phyloP scores from a whole-genome alignment of 2,329 filamentous ascomycete genomes.

The Aspergillus neoniger region DNA sequence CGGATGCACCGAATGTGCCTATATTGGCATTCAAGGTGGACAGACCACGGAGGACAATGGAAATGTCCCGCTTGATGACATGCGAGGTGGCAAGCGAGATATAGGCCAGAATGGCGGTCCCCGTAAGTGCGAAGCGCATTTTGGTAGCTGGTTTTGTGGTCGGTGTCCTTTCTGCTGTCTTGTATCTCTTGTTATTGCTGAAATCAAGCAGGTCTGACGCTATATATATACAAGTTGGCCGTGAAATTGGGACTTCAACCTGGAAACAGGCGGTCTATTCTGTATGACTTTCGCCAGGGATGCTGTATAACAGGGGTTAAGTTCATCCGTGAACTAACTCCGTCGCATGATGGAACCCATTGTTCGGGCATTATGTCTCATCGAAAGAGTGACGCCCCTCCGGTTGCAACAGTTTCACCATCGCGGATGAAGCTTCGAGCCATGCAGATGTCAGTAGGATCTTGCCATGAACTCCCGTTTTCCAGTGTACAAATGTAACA shows the following conservation, averaged over 20 bases:
- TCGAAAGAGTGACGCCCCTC: too few relatives aligned
- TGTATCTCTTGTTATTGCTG: background rate
- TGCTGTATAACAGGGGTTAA: background rate
- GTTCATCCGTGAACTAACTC: background rate
- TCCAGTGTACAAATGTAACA: too few relatives aligned
- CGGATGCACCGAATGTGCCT: background rate
- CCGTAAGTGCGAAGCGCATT: conserved; percentile 2
- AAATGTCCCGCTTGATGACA: conserved; percentile 2
- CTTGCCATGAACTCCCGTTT: too few relatives aligned
- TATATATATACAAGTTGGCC: background rate
- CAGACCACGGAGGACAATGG: background rate
- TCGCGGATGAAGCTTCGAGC: too few relatives aligned
- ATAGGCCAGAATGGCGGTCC: background rate
- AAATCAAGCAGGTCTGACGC: background rate
- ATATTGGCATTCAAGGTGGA: conserved; percentile 1
- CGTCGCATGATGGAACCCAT: background rate
- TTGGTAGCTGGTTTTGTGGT: background rate
- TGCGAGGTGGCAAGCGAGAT: conserved; percentile 4
- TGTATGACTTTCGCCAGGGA: background rate
- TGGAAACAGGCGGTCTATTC: background rate
- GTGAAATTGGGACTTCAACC: background rate
- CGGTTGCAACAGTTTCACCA: too few relatives aligned
- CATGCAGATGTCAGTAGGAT: too few relatives aligned
- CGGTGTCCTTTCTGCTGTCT: background rate
- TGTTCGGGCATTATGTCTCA: background rate